Evolutionary conservation across 2,329 filamentous ascomycete genomes (phyloP).

Genomic region (Teratosphaeria viscida): DNA sequence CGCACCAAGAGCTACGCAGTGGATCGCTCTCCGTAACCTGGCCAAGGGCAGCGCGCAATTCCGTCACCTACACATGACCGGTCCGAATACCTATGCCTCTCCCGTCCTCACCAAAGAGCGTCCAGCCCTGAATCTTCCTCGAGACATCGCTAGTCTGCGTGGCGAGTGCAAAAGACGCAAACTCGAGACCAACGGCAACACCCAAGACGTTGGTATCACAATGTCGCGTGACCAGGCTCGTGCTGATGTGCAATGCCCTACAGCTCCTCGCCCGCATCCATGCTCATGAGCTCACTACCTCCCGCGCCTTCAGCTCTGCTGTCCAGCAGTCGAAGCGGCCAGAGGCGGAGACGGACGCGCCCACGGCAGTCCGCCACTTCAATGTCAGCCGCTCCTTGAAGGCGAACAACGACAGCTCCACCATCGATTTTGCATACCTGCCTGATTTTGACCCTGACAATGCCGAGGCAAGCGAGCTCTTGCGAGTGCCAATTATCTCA

Average conservation of each 20-base stretch:
- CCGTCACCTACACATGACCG: conserved; percentile 51
- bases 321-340: conserved; percentile 37
- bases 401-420: conserved; percentile 47
- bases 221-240: background rate
- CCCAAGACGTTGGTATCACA: conserved; percentile 36
- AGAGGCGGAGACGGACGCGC: conserved; percentile 16
- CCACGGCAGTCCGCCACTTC: conserved; percentile 41
- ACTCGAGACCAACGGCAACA: conserved; percentile 36
- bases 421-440: conserved; percentile 54
- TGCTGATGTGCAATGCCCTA: background rate
- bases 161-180: conserved; percentile 42
- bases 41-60: conserved; percentile 27
- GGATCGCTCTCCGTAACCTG: conserved; percentile 33
- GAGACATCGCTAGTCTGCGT: conserved; percentile 41
- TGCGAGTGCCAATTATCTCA: conserved; percentile 24
- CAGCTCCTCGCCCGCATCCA: conserved; percentile 43
- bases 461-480: conserved; percentile 10
- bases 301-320: conserved; percentile 46
- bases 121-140: conserved; percentile 40
- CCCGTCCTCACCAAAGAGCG: conserved; percentile 41
- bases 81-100: conserved; percentile 45
- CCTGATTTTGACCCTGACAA: conserved; percentile 35
- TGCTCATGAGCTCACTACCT: conserved; percentile 43
- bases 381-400: conserved; percentile 51
- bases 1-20: conserved; percentile 31